Evolutionary conservation across 108 stramenopile genomes (phyloP).

Genomic region (Thalassiosira profunda): DNA sequence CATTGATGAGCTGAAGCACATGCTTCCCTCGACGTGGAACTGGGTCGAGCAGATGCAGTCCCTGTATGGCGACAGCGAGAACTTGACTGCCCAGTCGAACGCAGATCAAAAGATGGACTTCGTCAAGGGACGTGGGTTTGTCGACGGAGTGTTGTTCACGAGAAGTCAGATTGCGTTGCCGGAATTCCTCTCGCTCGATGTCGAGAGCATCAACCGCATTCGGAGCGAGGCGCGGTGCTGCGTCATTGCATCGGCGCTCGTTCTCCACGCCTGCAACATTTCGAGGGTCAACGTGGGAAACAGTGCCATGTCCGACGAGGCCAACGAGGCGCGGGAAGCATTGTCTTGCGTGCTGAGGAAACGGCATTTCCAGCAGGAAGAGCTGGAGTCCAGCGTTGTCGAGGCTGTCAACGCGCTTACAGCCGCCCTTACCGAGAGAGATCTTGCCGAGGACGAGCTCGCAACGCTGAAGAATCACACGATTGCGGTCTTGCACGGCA

Average conservation of each 20-base stretch:
- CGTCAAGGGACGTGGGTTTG: slow-evolving; percentile 47
- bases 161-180: slow-evolving; percentile 40
- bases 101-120: slow-evolving; percentile 48
- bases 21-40: slow-evolving; percentile 29
- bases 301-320: slow-evolving; percentile 1
- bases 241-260: slow-evolving; percentile 68
- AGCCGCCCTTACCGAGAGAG: slow-evolving; percentile 27
- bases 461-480: slow-evolving; percentile 16
- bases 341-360: slow-evolving; percentile 24
- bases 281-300: slow-evolving; percentile 15
- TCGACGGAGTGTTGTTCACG: slow-evolving; percentile 58
- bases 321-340: slow-evolving; percentile 3
- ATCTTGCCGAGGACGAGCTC: slow-evolving; percentile 10
- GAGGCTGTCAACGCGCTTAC: slow-evolving; percentile 41
- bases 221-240: slow-evolving; percentile 51
- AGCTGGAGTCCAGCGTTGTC: slow-evolving; percentile 29
- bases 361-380: slow-evolving; percentile 20
- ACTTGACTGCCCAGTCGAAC: slow-evolving; percentile 9
- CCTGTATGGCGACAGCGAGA: slow-evolving; percentile 5
- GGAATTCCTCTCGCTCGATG: slow-evolving; percentile 61
- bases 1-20: slow-evolving; percentile 14
- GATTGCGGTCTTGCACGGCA: slow-evolving; percentile 43
- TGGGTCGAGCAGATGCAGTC: slow-evolving; percentile 24
- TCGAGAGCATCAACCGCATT: slow-evolving; percentile 33
- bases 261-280: slow-evolving; percentile 53